Conservation (phyloP, 1,284 basidiomycete species). For the Sphagnurus paluster region DNA sequence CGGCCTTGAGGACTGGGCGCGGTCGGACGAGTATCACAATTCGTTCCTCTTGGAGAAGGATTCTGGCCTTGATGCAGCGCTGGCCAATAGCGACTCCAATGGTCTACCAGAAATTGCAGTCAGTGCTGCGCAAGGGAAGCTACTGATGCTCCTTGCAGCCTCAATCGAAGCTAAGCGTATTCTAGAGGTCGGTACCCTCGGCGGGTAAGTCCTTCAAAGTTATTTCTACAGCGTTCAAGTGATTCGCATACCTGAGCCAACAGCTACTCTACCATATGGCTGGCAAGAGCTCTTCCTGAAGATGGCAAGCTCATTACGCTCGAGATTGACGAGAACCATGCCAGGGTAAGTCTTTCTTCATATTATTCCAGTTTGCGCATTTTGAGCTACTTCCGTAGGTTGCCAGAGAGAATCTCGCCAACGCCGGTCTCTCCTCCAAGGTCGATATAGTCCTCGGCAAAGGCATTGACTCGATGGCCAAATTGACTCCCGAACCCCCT, state of each 20-base stretch:
- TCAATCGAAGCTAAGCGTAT: conserved; percentile 52
- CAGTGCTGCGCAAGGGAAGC: conserved; percentile 55
- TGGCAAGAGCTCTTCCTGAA: conserved; percentile 54
- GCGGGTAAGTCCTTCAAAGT: conserved; percentile 42
- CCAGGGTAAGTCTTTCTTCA: conserved; percentile 34
- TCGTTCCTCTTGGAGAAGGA: conserved; percentile 49
- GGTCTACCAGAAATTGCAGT: conserved; percentile 56
- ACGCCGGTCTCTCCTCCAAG: conserved; percentile 46
- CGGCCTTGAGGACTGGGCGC: conserved; percentile 45
- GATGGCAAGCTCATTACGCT: conserved; percentile 52
- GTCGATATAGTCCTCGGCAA: conserved; percentile 51
- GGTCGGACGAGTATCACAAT: conserved; percentile 58
- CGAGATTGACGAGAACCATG: conserved; percentile 50
- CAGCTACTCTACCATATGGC: conserved; percentile 63
- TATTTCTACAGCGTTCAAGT: not conserved
- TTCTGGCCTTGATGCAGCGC: conserved; percentile 41
- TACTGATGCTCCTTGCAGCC: conserved; percentile 48
- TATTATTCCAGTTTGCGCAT: not conserved
- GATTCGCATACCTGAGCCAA: not conserved
- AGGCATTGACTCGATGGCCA: conserved; percentile 46
- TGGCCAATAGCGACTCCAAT: conserved; percentile 41
- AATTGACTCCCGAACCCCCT: conserved; percentile 39
- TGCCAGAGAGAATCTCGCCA: conserved; percentile 50
- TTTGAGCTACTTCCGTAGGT: conserved; percentile 35
- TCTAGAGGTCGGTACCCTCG: conserved; percentile 63